A percentile compares a stretch with the other conserved stretches of the same genome.
Evolutionary conservation across 768 basidiomycete genomes (phyloP).

Genomic region (Tylopilus felleus): DNA sequence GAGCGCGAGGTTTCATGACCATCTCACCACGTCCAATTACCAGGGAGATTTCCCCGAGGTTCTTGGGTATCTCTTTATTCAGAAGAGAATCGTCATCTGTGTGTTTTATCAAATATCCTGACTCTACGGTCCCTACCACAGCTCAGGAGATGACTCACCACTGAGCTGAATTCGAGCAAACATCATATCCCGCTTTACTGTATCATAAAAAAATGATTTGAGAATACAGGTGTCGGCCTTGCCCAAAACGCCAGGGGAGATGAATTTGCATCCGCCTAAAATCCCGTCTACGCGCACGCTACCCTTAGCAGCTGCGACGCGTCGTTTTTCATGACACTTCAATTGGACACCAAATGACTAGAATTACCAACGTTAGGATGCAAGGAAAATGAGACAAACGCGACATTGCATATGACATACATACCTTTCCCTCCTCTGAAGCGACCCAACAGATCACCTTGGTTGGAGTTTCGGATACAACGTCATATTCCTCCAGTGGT

Average conservation of each 20-base stretch:
- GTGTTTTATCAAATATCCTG: background rate
- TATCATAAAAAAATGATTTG: background rate
- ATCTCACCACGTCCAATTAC: background rate
- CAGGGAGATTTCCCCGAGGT: constrained; percentile 8
- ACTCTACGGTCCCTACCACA: too few relatives aligned
- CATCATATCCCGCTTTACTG: constrained; percentile 3
- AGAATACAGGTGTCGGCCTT: background rate
- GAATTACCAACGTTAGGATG: background rate
- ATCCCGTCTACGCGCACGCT: constrained; percentile 13
- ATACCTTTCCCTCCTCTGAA: constrained; percentile 22
- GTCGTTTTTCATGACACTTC: constrained; percentile 1
- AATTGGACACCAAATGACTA: constrained; percentile 8
- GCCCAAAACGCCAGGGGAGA: background rate
- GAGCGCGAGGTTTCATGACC: too few relatives aligned
- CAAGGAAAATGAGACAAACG: background rate
- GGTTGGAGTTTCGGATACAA: constrained; percentile 5
- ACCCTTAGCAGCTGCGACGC: background rate
- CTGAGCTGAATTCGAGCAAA: constrained; percentile 8
- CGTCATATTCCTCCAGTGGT: constrained; percentile 12
- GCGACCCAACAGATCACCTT: constrained; percentile 22
- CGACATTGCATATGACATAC: background rate
- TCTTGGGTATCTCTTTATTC: background rate
- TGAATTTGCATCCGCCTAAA: fast-evolving
- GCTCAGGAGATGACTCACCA: constrained; percentile 10
- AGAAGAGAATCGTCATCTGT: background rate